Percentiles rank a stretch among this genome's conserved stretches.
These are phyloP conservation scores for Paspalum vaginatum DNA, from an alignment of 176 grass and related monocot genomes.

Conservation along the genomic window DNA sequence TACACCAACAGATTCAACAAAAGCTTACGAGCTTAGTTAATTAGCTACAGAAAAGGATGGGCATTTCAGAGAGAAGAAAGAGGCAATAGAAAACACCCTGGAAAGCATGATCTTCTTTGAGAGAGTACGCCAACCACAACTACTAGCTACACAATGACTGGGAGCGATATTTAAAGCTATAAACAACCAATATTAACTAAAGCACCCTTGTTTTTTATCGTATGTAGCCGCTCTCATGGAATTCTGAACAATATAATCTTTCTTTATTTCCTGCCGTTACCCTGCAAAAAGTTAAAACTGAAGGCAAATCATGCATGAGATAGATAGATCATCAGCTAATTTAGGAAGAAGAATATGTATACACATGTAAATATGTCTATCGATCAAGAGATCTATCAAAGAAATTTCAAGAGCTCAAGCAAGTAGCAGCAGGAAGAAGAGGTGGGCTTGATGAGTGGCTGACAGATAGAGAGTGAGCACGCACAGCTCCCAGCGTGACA, in stretches of 20 bases:
- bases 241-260: neutral
- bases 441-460: slow-evolving; percentile 39
- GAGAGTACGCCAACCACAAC: neutral
- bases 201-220: neutral
- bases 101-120: neutral
- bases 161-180: neutral
- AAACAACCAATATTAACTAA: neutral
- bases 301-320: neutral
- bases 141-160: neutral
- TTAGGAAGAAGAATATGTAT: neutral
- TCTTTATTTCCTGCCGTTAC: neutral
- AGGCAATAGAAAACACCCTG: neutral
- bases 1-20: neutral
- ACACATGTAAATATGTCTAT: neutral
- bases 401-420: neutral
- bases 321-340: neutral
- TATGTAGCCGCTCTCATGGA: neutral
- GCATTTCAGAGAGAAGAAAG: neutral
- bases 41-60: too few species aligned
- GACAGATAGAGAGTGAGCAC: slow-evolving; percentile 74
- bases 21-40: neutral
- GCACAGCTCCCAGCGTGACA: slow-evolving; percentile 52
- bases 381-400: neutral
- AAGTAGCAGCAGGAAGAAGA: slow-evolving; percentile 2
- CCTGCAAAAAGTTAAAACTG: neutral